These are phyloP conservation scores for Mucor velutinosus DNA, from an alignment of 371 early-diverging fungal species.

Conservation along the genomic window DNA sequence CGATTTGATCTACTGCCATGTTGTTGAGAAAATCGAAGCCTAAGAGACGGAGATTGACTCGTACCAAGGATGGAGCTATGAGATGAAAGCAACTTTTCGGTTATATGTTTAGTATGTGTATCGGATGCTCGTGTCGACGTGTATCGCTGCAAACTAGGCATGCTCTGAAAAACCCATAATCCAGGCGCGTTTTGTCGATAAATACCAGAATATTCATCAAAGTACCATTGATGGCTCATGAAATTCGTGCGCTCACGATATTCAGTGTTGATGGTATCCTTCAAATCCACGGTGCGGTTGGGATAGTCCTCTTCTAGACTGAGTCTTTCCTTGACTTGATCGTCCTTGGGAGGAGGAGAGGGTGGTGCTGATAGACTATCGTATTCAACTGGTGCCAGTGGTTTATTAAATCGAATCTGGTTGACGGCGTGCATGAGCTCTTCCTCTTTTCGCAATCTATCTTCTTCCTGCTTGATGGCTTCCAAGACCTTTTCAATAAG, in stretches of 20 bases:
- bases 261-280: constrained; percentile 9
- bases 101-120: background rate
- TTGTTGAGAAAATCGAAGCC: background rate
- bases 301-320: constrained; percentile 16
- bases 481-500: background rate
- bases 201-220: constrained; percentile 39
- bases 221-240: constrained; percentile 34
- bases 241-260: constrained; percentile 12
- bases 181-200: constrained; percentile 29
- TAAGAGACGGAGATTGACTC: background rate
- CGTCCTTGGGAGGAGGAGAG: background rate
- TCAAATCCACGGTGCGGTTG: background rate
- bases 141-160: constrained; percentile 5
- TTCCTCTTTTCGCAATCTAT: background rate
- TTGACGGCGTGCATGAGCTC: background rate
- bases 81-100: background rate
- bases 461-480: background rate
- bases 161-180: constrained; percentile 5
- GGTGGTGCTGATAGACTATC: background rate
- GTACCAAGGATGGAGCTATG: background rate
- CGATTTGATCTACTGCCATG: background rate
- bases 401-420: background rate
- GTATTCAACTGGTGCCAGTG: background rate
- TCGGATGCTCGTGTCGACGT: background rate
- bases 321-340: background rate